Evolutionary conservation across 345 rosid genomes (phyloP).

Genomic region (Rhodamnia rubescens): DNA sequence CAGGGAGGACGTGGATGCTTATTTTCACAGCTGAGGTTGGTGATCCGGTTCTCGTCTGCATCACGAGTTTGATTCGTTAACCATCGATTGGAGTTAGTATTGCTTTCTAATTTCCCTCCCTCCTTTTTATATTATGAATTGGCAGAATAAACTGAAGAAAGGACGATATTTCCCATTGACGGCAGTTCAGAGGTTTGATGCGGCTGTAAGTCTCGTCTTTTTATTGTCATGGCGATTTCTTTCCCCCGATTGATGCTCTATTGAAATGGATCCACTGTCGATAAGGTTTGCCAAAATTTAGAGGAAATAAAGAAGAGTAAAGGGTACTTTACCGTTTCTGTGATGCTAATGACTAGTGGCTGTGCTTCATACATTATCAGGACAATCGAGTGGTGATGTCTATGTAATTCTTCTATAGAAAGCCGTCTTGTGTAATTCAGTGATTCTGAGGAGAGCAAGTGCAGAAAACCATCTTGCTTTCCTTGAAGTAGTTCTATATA

Average conservation of each 20-base stretch:
- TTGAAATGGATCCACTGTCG: not conserved
- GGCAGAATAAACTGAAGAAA: constrained; percentile 55
- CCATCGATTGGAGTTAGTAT: not conserved
- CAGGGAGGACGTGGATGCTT: constrained; percentile 95
- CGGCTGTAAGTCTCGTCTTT: constrained; percentile 46
- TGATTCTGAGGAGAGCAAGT: not conserved
- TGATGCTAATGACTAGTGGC: not conserved
- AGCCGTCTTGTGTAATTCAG: not conserved
- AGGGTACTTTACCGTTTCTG: not conserved
- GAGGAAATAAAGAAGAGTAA: not conserved
- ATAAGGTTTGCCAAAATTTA: not conserved
- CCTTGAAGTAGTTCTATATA: not conserved
- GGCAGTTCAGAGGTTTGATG: constrained; percentile 88
- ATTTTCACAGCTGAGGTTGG: constrained; percentile 79
- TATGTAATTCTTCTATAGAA: not conserved
- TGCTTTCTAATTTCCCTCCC: too few relatives aligned
- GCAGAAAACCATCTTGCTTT: not conserved
- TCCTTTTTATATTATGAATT: not conserved
- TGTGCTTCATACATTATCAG: not conserved
- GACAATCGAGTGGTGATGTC: not conserved
- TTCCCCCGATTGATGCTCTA: not conserved
- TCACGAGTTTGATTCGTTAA: not conserved
- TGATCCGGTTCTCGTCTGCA: not conserved
- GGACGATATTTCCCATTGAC: constrained; percentile 87
- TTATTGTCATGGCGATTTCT: not conserved